Evolutionary conservation across 208 protist genomes (phyloP), one percentile per base, ranked within the genome.

Genomic region (Eutreptiella sp.): DNA sequence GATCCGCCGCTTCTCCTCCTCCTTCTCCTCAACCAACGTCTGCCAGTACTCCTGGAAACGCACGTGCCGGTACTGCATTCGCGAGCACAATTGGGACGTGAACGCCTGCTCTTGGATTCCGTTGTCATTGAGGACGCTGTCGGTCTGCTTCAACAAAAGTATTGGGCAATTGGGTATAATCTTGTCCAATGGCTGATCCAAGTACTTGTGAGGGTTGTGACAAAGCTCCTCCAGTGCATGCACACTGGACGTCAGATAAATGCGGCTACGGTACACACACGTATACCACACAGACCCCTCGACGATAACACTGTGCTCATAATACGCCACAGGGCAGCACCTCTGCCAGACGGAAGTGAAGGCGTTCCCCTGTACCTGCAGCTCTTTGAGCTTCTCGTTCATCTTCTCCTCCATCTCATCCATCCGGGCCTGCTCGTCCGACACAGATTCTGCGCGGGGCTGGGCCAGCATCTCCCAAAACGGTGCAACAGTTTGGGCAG

Each of bases 241-340:
- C 11, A 3, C 0, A 83, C 88, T 27, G 83, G 75, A 1, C 79
- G 68, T 46, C 61, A 75, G n/a, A 70, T 85, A 92, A 23, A 78
- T 60, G 46, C 61, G 59, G 39, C 73, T 71, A 2, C 80, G 73
- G 68, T 76, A 89, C 34, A 76, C 62, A 47, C 74, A 84, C 24
- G 67, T 59, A 55, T 80, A 88, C 59, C 62, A 73, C 32, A 73
- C 46, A 1, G 71, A 68, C 14, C 85, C 85, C 41, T 89, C 85
- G 1, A 89, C 46, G 5, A 92, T 64, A 31, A 89, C 74, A 16
- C 65, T 61, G 47, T 79, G 73, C 38, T 87, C 73, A 2, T 50
- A 29, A 41, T 76, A 80, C 4, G 83, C 87, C 1, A 92, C 85
- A 0, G 85, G 85, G 58, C 85, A 92, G 67, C 73, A 85, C 14